phyloP scores from a whole-genome alignment of 768 basidiomycete genomes.

The Termitomyces sp. region DNA sequence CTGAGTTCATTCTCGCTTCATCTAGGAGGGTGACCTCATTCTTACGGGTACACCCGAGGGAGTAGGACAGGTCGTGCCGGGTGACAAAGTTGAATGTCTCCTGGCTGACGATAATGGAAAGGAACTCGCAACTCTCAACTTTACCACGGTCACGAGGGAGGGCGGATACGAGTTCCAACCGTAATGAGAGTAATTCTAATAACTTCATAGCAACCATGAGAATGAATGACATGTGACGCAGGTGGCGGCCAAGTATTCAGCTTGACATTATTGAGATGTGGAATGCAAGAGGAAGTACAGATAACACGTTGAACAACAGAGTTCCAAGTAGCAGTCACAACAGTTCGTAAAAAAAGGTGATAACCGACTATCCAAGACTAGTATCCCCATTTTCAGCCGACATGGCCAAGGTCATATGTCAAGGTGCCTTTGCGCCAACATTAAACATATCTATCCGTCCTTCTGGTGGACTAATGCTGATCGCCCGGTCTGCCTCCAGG shows the following conservation, averaged over 20 bases:
- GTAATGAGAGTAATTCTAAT: not conserved
- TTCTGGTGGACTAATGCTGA: slow-evolving; percentile 8
- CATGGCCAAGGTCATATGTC: not conserved
- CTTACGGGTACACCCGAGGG: slow-evolving; percentile 91
- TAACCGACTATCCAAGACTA: not conserved
- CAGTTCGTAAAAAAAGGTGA: not conserved
- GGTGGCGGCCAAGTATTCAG: not conserved
- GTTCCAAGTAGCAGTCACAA: not conserved
- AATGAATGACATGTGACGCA: not conserved
- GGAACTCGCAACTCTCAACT: slow-evolving; percentile 56
- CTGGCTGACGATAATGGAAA: slow-evolving; percentile 52
- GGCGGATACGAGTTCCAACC: slow-evolving; percentile 50
- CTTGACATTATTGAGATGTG: not conserved
- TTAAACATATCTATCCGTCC: slow-evolving; percentile 1
- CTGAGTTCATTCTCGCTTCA: not conserved
- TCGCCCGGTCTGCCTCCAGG: slow-evolving; percentile 11
- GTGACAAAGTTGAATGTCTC: slow-evolving; percentile 74
- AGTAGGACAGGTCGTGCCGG: slow-evolving; percentile 71
- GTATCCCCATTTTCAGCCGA: not conserved
- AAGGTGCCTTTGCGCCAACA: not conserved
- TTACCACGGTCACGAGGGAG: slow-evolving; percentile 57
- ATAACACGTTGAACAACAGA: not conserved
- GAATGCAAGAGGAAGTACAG: not conserved
- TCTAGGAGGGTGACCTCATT: slow-evolving; percentile 85
- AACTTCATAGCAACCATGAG: not conserved